These are phyloP conservation scores for Myxozyma neglecta DNA, from an alignment of 805 yeast species.

Conservation along the genomic window DNA sequence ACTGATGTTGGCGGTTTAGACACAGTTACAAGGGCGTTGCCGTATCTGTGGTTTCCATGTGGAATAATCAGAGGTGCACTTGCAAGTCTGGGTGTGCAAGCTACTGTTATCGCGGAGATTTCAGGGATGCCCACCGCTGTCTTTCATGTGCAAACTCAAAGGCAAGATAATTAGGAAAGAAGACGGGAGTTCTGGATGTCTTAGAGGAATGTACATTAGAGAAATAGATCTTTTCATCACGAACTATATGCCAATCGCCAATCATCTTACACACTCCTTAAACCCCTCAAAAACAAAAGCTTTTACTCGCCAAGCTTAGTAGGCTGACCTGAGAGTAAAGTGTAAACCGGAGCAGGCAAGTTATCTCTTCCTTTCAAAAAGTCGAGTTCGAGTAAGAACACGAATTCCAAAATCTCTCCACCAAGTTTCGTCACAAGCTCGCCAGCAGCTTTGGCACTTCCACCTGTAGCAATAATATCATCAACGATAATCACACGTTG, in stretches of 20 bases:
- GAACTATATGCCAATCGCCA: background rate
- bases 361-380: conserved; percentile 91
- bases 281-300: background rate
- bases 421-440: conserved; percentile 67
- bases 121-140: conserved; percentile 64
- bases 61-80: conserved; percentile 75
- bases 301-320: conserved; percentile 17
- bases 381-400: conserved; percentile 90
- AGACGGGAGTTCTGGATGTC: background rate
- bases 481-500: conserved; percentile 85
- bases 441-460: conserved; percentile 93
- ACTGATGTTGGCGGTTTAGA: conserved; percentile 39
- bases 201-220: no score
- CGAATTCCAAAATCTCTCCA: conserved; percentile 74
- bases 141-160: conserved; percentile 63
- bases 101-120: conserved; percentile 65
- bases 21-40: conserved; percentile 41
- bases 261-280: background rate
- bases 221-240: no score
- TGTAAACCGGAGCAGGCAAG: conserved; percentile 83
- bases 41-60: conserved; percentile 68
- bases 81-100: conserved; percentile 65
- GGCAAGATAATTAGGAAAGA: conserved; percentile 14
- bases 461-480: conserved; percentile 95
- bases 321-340: conserved; percentile 54